Percentiles rank a stretch among this genome's conserved stretches.
phyloP scores from a whole-genome alignment of 257 asterid genomes.

The Capsicum pubescens region DNA sequence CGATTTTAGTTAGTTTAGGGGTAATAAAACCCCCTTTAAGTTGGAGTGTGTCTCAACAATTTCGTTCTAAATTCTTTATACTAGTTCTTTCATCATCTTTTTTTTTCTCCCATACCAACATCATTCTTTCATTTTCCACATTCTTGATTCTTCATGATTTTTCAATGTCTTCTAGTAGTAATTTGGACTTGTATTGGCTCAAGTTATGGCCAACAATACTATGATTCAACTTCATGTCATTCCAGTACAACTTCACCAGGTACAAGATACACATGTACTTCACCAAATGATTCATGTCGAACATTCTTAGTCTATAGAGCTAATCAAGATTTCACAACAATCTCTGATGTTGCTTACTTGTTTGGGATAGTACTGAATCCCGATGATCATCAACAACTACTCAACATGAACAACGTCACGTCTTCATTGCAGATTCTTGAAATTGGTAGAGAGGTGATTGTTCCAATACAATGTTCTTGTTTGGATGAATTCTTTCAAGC shows the following conservation, averaged over 20 bases:
- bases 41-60: too few relatives aligned
- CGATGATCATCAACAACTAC: conserved; percentile 29
- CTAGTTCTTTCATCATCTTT: neutral
- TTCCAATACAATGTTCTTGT: conserved; percentile 64
- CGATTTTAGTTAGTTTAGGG: too few relatives aligned
- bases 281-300: conserved; percentile 42
- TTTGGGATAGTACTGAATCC: conserved; percentile 40
- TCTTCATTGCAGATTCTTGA: conserved; percentile 42
- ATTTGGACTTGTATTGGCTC: conserved; percentile 35
- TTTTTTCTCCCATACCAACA: neutral
- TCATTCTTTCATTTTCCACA: conserved; percentile 12
- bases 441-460: conserved; percentile 55
- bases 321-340: conserved; percentile 38
- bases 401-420: conserved; percentile 46
- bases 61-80: neutral
- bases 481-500: conserved; percentile 44
- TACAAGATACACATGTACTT: conserved; percentile 59
- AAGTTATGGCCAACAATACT: conserved; percentile 52
- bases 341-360: conserved; percentile 48
- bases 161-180: conserved; percentile 40
- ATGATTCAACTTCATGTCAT: conserved; percentile 55
- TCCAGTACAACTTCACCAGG: conserved; percentile 48
- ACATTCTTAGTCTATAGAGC: conserved; percentile 65
- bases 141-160: conserved; percentile 34
- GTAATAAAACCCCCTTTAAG: too few relatives aligned